phyloP scores from a whole-genome alignment of 768 basidiomycete species.

The Boletus patriciae region DNA sequence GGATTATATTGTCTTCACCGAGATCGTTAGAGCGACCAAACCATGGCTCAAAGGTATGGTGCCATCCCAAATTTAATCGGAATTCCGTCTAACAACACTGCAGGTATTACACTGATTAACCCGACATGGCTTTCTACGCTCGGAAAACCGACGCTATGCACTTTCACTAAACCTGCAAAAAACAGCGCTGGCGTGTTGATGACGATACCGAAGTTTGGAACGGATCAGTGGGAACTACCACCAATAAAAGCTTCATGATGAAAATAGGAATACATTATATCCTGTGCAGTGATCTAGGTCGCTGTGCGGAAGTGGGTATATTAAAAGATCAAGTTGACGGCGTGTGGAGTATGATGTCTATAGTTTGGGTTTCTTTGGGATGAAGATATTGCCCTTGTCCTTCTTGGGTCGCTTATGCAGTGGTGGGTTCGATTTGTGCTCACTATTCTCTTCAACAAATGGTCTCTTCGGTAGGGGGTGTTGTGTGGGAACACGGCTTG shows the following conservation, averaged over 20 bases:
- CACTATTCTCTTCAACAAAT: constrained; percentile 14
- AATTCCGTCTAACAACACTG: neutral
- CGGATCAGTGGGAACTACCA: constrained; percentile 85
- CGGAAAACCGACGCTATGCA: constrained; percentile 78
- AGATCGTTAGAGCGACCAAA: constrained; percentile 72
- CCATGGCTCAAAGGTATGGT: constrained; percentile 77
- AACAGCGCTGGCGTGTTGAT: constrained; percentile 65
- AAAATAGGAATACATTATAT: constrained; percentile 24
- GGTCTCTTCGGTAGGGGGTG: constrained; percentile 24
- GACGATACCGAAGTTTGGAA: constrained; percentile 83
- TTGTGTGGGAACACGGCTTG: constrained; percentile 10
- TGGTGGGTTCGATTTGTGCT: constrained; percentile 28
- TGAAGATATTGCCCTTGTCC: constrained; percentile 50
- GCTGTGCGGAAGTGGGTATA: neutral
- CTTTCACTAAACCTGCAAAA: constrained; percentile 83
- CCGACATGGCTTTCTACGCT: constrained; percentile 83
- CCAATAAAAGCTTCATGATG: constrained; percentile 38
- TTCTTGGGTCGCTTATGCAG: constrained; percentile 35
- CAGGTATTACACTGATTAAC: constrained; percentile 84
- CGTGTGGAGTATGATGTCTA: constrained; percentile 14
- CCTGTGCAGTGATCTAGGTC: constrained; percentile 6
- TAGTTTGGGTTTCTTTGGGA: constrained; percentile 54
- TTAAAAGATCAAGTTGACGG: neutral
- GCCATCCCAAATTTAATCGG: neutral
- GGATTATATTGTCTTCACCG: constrained; percentile 82